Conservation (phyloP, 1,139 yeast genomes). For the Lodderomyces elongisporus region DNA sequence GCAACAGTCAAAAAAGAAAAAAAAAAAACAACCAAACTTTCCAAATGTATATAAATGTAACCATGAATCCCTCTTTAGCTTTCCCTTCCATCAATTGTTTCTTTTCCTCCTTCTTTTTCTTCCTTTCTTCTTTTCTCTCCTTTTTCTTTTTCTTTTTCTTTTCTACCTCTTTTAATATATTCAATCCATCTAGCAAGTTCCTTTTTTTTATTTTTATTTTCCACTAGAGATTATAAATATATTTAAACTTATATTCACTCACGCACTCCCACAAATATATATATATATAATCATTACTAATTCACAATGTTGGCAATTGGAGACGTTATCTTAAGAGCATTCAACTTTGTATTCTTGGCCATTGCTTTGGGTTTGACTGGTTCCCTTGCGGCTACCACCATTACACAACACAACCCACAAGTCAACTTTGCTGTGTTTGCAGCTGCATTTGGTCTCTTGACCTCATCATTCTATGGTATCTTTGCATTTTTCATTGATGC, state of each 20-base stretch:
- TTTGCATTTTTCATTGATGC: constrained; percentile 72
- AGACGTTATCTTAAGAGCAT: constrained; percentile 67
- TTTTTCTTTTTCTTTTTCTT: not conserved
- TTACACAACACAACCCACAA: constrained; percentile 59
- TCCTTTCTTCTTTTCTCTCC: constrained; percentile 1
- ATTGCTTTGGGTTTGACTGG: constrained; percentile 83
- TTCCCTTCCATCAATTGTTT: not conserved
- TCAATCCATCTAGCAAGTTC: not conserved
- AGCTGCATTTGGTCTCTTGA: constrained; percentile 76
- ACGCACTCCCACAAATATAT: not conserved
- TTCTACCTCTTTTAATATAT: constrained; percentile 3
- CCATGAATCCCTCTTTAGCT: not conserved
- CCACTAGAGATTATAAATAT: not conserved
- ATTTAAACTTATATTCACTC: not conserved
- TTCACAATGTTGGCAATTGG: constrained; percentile 56
- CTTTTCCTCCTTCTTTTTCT: constrained; percentile 1
- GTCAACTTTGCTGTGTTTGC: constrained; percentile 86
- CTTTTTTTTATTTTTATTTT: not conserved
- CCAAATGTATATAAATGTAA: too few relatives aligned
- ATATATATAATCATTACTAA: not conserved
- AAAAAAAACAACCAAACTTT: too few relatives aligned
- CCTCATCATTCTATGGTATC: constrained; percentile 76
- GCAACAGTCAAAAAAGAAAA: too few relatives aligned
- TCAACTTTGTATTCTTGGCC: constrained; percentile 70
- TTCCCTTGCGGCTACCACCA: constrained; percentile 69